phyloP scores from a whole-genome alignment of 352 stramenopile genomes.

The Pseudoperonospora humuli region DNA sequence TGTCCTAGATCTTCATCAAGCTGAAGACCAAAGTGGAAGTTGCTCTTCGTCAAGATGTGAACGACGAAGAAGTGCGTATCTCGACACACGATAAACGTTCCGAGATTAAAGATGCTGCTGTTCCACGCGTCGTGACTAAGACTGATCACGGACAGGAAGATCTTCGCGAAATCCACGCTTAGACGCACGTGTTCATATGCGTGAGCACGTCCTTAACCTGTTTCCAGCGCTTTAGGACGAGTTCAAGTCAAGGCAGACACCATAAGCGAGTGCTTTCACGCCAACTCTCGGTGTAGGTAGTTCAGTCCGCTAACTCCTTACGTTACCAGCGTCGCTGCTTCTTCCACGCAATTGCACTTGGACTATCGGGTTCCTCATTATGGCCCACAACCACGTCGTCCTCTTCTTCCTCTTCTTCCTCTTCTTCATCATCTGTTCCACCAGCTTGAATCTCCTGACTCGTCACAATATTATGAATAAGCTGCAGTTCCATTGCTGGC shows the following conservation, averaged over 20 bases:
- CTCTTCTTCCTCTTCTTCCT: slow-evolving; percentile 21
- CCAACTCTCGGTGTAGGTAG: slow-evolving; percentile 5
- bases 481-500: slow-evolving; percentile 50
- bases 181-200: slow-evolving; percentile 57
- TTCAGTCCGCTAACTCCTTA: neutral
- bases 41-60: slow-evolving; percentile 38
- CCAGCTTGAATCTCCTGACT: neutral
- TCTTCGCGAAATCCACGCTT: slow-evolving; percentile 40
- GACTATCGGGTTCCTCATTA: slow-evolving; percentile 13
- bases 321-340: slow-evolving; percentile 21
- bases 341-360: slow-evolving; percentile 20
- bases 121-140: slow-evolving; percentile 37
- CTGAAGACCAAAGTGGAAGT: slow-evolving; percentile 33
- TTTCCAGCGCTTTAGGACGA: slow-evolving; percentile 58
- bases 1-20: slow-evolving; percentile 52
- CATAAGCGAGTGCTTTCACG: neutral
- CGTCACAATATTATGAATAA: slow-evolving; percentile 37
- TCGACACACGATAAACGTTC: slow-evolving; percentile 6
- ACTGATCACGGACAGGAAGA: slow-evolving; percentile 44
- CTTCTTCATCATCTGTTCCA: slow-evolving; percentile 5
- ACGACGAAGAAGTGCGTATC: slow-evolving; percentile 50
- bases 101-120: slow-evolving; percentile 1
- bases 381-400: slow-evolving; percentile 5
- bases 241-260: slow-evolving; percentile 32
- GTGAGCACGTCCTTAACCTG: slow-evolving; percentile 45